Conservation (phyloP, 257 asterid species). For the Solanum lycopersicoides region DNA sequence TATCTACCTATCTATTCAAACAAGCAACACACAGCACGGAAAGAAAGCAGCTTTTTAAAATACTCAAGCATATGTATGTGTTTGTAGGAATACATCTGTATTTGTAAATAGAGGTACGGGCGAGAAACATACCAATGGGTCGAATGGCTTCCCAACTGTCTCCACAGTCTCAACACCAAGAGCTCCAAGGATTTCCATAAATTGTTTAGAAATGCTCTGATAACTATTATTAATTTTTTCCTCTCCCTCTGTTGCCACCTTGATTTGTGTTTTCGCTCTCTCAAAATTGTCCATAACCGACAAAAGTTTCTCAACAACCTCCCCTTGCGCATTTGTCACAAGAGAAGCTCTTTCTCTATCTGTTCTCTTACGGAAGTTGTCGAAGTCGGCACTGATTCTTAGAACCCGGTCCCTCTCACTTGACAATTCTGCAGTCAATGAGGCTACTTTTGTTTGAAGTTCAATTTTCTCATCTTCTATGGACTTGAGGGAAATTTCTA, state of each 20-base stretch:
- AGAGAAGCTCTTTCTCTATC: slow-evolving; percentile 59
- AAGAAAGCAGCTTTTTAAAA: background rate
- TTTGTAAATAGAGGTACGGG: background rate
- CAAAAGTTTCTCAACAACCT: slow-evolving; percentile 59
- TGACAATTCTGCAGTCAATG: slow-evolving; percentile 49
- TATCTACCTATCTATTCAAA: background rate
- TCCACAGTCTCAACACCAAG: slow-evolving; percentile 63
- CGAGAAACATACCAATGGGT: slow-evolving; percentile 53
- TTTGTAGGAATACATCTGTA: background rate
- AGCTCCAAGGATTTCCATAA: slow-evolving; percentile 62
- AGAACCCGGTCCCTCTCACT: slow-evolving; percentile 58
- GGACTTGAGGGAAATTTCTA: slow-evolving; percentile 47
- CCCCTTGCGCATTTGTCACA: slow-evolving; percentile 73
- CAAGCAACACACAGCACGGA: background rate
- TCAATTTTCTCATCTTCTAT: slow-evolving; percentile 55
- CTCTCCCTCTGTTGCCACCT: slow-evolving; percentile 72
- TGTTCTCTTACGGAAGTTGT: slow-evolving; percentile 71
- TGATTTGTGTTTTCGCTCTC: slow-evolving; percentile 71
- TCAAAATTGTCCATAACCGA: slow-evolving; percentile 81
- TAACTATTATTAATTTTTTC: slow-evolving; percentile 63
- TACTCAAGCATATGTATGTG: background rate
- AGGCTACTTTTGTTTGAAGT: slow-evolving; percentile 41
- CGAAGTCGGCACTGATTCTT: slow-evolving; percentile 76
- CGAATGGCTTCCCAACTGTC: slow-evolving; percentile 59
- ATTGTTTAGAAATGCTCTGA: slow-evolving; percentile 71